A percentile compares a stretch with the other conserved stretches of the same genome.
Conservation (phyloP, 2,329 filamentous ascomycete genomes). For the Colletotrichum sp. region DNA sequence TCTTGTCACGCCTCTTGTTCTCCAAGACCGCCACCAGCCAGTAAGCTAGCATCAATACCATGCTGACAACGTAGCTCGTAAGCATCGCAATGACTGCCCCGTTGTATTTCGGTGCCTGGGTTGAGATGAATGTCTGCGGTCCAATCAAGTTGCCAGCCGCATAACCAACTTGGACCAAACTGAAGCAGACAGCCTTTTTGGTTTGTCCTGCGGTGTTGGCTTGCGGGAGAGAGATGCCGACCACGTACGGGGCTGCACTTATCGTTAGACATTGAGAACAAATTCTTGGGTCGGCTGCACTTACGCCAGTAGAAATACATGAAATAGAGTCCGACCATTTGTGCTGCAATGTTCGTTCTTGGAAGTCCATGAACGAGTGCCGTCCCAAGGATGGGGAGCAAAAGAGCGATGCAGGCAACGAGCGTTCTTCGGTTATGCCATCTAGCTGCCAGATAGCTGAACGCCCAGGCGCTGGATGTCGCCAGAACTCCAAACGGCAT, state of each 20-base stretch:
- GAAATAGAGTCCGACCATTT: neutral
- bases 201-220: slow-evolving; percentile 42
- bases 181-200: slow-evolving; percentile 47
- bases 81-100: slow-evolving; percentile 32
- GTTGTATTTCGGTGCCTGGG: slow-evolving; percentile 37
- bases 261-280: slow-evolving; percentile 13
- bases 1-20: neutral
- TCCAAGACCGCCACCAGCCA: neutral
- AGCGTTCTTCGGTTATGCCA: neutral
- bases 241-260: slow-evolving; percentile 10
- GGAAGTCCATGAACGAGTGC: neutral
- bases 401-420: slow-evolving; percentile 29
- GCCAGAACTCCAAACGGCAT: slow-evolving; percentile 34
- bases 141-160: slow-evolving; percentile 43
- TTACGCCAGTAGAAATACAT: neutral
- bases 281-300: rapidly evolving
- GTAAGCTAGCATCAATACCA: neutral
- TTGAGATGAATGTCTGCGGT: slow-evolving; percentile 42
- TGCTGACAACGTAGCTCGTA: neutral
- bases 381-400: neutral
- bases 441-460: slow-evolving; percentile 28
- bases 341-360: neutral
- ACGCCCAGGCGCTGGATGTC: slow-evolving; percentile 37
- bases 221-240: neutral
- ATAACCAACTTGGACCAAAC: slow-evolving; percentile 51